Base-by-base conservation (phyloP, 441 rosid genomes). In the Pelargonium cotyledonis region DNA sequence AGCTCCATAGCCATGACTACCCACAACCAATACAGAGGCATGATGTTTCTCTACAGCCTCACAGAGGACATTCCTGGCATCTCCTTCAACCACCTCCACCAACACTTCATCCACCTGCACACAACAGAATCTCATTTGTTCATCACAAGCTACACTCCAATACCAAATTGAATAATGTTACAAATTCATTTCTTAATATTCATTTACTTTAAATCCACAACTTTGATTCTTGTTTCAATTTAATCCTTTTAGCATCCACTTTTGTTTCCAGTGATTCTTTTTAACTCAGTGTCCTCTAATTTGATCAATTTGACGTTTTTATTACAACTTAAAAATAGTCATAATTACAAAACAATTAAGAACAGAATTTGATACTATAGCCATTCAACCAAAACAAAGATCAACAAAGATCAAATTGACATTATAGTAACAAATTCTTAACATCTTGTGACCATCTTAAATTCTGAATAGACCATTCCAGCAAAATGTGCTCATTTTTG, bases 1-100 rank as follows among this genome's bases (percentile, higher is more conserved):
- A 65, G 95, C 90, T 76, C 99, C 99, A 77, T 91, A 88, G 15
- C 99, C 97, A 76, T 94, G 98, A 72, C 93, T 94, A 43, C 99
- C 99, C 3, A 91, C 93, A 49, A 84, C 95, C 58, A 94, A 84
- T 31, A 89, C 43, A 2, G 97, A 82, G 66, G 97, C 99, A 40
- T 86, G 89, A 80, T 91, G 89, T 62, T 73, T 91, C 10, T 94
- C 96, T 8, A 88, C 98, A 70, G 88, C 89, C 40, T 94, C 98
- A 44, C 96, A 94, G 0, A 94, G 85, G 10, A 89, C 83, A 65
- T 88, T 88, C 80, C 96, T 85, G 6, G 90, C 84, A 85, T 94
- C 99, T 2, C 99, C 97, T 81, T 94, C 99, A 3, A 74, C 74
- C 63, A 83, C 87, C 72, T 89, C 92, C 31, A 78, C 51, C 16